phyloP scores from a whole-genome alignment of 495 filamentous ascomycete species.

The Ramalina intermedia region DNA sequence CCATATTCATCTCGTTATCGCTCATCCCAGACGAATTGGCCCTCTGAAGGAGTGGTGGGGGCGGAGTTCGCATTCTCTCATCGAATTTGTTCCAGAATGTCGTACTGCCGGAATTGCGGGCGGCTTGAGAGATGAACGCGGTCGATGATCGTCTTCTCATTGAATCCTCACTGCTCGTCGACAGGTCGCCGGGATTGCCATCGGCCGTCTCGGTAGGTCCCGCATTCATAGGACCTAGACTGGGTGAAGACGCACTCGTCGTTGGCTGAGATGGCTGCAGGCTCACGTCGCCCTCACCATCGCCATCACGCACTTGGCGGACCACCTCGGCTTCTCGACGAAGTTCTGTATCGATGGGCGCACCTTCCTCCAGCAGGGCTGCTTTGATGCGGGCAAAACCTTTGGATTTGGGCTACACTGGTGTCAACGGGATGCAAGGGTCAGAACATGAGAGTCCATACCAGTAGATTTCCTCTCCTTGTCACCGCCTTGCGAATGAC shows the following conservation, averaged over 20 bases:
- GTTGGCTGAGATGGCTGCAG: constrained; percentile 25
- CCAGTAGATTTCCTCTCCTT: constrained; percentile 73
- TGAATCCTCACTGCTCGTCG: constrained; percentile 38
- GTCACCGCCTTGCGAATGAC: constrained; percentile 59
- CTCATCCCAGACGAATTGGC: constrained; percentile 48
- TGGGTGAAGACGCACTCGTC: constrained; percentile 35
- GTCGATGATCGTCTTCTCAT: constrained; percentile 36
- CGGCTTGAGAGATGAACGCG: constrained; percentile 58
- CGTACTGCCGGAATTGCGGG: constrained; percentile 53
- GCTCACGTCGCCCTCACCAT: constrained; percentile 29
- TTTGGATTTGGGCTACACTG: constrained; percentile 72
- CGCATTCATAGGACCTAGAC: constrained; percentile 10
- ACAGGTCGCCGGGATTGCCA: constrained; percentile 44
- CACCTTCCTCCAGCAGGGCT: constrained; percentile 71
- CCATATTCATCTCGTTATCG: constrained; percentile 59
- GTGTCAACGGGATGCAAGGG: constrained; percentile 7
- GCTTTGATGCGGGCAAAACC: constrained; percentile 86
- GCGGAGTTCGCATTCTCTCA: constrained; percentile 46
- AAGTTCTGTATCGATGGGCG: constrained; percentile 77
- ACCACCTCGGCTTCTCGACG: constrained; percentile 89
- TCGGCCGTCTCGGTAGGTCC: constrained; percentile 32
- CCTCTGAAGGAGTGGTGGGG: constrained; percentile 42
- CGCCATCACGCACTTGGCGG: constrained; percentile 74
- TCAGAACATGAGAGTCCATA: constrained; percentile 25
- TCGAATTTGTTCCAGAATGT: constrained; percentile 74